Evolutionary conservation across 2,329 filamentous ascomycete genomes (phyloP).

Genomic region (Venturiaceae sp.): DNA sequence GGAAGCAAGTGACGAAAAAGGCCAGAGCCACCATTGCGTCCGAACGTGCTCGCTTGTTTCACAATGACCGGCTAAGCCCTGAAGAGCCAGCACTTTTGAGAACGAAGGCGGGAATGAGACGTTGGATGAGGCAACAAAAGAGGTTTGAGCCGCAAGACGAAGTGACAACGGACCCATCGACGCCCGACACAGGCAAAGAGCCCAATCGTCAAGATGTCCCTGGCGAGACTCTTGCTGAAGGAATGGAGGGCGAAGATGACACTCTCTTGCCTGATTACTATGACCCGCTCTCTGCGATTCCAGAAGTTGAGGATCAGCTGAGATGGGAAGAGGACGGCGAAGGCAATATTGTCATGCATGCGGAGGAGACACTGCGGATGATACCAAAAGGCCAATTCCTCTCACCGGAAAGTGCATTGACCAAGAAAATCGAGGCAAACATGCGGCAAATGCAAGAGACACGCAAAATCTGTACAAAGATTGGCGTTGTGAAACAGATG

Average conservation of each 20-base stretch:
- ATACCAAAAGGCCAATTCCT: slow-evolving; percentile 67
- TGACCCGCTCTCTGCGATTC: slow-evolving; percentile 74
- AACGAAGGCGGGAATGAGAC: slow-evolving; percentile 79
- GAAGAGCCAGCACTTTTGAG: slow-evolving; percentile 84
- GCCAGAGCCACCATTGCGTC: slow-evolving; percentile 80
- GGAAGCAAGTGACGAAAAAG: slow-evolving; percentile 98
- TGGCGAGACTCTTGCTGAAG: slow-evolving; percentile 79
- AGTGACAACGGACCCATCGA: slow-evolving; percentile 36
- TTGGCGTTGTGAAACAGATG: slow-evolving; percentile 98
- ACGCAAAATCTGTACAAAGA: slow-evolving; percentile 89
- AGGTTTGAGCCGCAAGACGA: slow-evolving; percentile 39
- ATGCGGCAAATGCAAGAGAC: slow-evolving; percentile 95
- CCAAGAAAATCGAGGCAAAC: slow-evolving; percentile 78
- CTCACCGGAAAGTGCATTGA: slow-evolving; percentile 62
- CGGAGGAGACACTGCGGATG: slow-evolving; percentile 73
- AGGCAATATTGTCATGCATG: slow-evolving; percentile 79
- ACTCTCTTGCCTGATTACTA: slow-evolving; percentile 90
- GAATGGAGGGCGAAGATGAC: slow-evolving; percentile 85
- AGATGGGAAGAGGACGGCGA: slow-evolving; percentile 86
- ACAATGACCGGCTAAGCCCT: slow-evolving; percentile 69
- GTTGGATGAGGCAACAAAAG: slow-evolving; percentile 72
- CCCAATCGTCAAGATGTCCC: slow-evolving; percentile 35
- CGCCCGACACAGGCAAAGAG: slow-evolving; percentile 35
- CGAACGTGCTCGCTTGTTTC: slow-evolving; percentile 78
- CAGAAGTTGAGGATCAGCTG: slow-evolving; percentile 68